Base-by-base conservation (phyloP, 768 basidiomycete genomes). In the Gautieria morchelliformis region DNA sequence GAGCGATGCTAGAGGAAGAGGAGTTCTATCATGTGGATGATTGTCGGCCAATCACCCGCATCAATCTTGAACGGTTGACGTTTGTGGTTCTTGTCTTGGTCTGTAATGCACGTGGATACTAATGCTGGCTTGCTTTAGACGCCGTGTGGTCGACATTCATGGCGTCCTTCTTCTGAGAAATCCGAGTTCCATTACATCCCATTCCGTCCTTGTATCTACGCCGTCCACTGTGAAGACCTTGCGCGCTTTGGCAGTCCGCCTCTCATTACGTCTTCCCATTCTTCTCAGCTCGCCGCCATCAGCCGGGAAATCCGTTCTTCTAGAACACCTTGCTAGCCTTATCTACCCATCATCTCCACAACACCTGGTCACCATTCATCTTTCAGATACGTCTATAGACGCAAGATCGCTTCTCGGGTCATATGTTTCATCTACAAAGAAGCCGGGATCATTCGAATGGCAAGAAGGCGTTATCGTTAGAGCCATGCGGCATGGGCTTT, bases 321-420 rank as follows among this genome's bases (percentile, higher is more conserved):
- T 98, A 24, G 76, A 82, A 14, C 82, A 96, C 62, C 82, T 98
- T 32, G 86, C 90, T 10, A 71, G 75, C 10, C 63, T 75, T 10
- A 68, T 97, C 11, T 76, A 83, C 65, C 85, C 90, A 0, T 41
- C 62, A 12, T 72, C 72, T 19, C 65, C 71, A 7, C 84, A 85
- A 59, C 84, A 91, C 46, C 78, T 96, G 42, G 78, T 98, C 33
- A 84, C 81, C 0, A 84, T 99, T 58, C 89, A 95, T 63, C 82
- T 98, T 24, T 91, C 93, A 6, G 96, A 98, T 63, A 95, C 93
- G 0, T 95, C 95, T 2, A 77, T 99, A 46, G 95, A 99, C 66
- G 87, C 94, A 32, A 87, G 95, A 22, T 87, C 93, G 0, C 78
- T 99, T 5, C 78, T 99, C 44, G 95, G 96, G 5, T 93, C 92